phyloP scores from a whole-genome alignment of 306 rosid species.

The Astragalus membranaceus region DNA sequence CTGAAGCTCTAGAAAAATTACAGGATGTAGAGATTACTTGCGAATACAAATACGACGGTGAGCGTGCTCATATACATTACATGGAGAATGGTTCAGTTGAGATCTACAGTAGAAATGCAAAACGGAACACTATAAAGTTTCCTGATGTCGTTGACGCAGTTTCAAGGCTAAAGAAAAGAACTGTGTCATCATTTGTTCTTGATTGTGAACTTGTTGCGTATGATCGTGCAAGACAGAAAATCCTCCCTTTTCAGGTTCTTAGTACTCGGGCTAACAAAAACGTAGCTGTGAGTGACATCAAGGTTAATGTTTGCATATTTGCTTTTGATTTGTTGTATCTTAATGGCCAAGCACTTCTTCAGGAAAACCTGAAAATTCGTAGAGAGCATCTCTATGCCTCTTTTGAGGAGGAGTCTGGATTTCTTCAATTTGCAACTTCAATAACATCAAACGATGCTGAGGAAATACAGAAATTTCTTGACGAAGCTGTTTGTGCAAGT shows the following conservation, averaged over 20 bases:
- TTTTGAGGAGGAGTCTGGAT: slow-evolving; percentile 69
- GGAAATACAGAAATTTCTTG: slow-evolving; percentile 86
- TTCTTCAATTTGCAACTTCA: slow-evolving; percentile 81
- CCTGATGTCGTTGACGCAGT: too few relatives aligned
- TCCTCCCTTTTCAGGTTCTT: slow-evolving; percentile 85
- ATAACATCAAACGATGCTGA: slow-evolving; percentile 82
- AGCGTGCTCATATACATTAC: too few relatives aligned
- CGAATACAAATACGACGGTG: too few relatives aligned
- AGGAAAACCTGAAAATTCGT: slow-evolving; percentile 67
- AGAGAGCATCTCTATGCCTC: slow-evolving; percentile 86
- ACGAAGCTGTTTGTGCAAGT: slow-evolving; percentile 62
- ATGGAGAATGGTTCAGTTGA: too few relatives aligned
- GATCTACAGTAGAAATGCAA: too few relatives aligned
- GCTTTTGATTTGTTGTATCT: slow-evolving; percentile 85
- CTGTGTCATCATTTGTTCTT: slow-evolving; percentile 72
- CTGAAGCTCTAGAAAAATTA: too few relatives aligned
- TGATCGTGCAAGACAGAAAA: slow-evolving; percentile 51
- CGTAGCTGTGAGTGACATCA: slow-evolving; percentile 56
- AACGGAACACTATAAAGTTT: too few relatives aligned
- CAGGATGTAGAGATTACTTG: too few relatives aligned
- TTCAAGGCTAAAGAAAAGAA: slow-evolving; percentile 80
- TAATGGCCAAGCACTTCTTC: too few relatives aligned
- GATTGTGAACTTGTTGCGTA: slow-evolving; percentile 96
- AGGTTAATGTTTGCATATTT: slow-evolving; percentile 76
- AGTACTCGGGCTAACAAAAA: slow-evolving; percentile 89